A percentile compares a stretch with the other conserved stretches of the same genome.
phyloP scores from a whole-genome alignment of 2,329 filamentous ascomycete species.

The Cadophora luteo-olivacea region DNA sequence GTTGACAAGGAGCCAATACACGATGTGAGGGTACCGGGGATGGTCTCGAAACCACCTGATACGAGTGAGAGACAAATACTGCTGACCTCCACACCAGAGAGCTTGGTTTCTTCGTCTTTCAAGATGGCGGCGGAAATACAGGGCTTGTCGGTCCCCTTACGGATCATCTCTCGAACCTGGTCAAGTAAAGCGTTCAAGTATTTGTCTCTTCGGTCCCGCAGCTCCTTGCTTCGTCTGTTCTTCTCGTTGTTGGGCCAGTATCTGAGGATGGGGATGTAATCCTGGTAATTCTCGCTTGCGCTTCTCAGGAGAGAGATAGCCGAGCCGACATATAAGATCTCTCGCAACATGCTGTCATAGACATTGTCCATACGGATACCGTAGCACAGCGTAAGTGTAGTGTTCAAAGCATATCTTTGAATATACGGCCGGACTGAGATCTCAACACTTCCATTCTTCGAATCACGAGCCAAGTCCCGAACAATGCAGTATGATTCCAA shows the following conservation, averaged over 20 bases:
- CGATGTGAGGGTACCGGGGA: slow-evolving; percentile 58
- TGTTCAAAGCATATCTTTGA: slow-evolving; percentile 60
- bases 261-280: slow-evolving; percentile 57
- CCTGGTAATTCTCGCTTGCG: slow-evolving; percentile 59
- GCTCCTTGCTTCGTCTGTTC: slow-evolving; percentile 52
- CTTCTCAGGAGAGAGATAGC: slow-evolving; percentile 57
- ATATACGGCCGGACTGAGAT: slow-evolving; percentile 57
- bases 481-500: slow-evolving; percentile 58
- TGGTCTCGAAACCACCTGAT: slow-evolving; percentile 60
- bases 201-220: slow-evolving; percentile 54
- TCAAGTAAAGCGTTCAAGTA: slow-evolving; percentile 57
- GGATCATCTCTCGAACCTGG: slow-evolving; percentile 58
- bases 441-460: slow-evolving; percentile 49
- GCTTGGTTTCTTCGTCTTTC: slow-evolving; percentile 59
- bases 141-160: slow-evolving; percentile 57
- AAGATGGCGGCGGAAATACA: slow-evolving; percentile 60
- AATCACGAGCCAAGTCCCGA: slow-evolving; percentile 54
- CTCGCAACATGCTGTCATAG: slow-evolving; percentile 56
- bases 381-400: slow-evolving; percentile 60
- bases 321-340: slow-evolving; percentile 59
- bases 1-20: slow-evolving; percentile 57
- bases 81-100: slow-evolving; percentile 58
- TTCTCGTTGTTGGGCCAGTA: slow-evolving; percentile 60
- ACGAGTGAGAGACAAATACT: slow-evolving; percentile 60
- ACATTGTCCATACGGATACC: slow-evolving; percentile 61